Conservation (phyloP, 306 rosid genomes). For the Vachellia pachyceras region DNA sequence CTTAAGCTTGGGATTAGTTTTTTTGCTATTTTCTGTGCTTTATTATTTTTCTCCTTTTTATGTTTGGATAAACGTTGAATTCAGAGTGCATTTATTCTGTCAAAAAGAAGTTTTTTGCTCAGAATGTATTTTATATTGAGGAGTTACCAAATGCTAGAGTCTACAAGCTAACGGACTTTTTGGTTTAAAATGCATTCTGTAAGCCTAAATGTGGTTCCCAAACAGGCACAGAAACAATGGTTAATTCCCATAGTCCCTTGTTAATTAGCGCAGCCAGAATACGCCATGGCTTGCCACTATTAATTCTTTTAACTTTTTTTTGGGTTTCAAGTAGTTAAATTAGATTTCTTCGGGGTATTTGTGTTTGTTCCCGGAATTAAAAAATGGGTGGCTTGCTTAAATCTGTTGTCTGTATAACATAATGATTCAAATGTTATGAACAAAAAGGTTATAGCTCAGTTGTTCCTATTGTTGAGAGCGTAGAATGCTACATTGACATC, state of each 20-base stretch:
- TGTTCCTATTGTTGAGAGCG: constrained; percentile 2
- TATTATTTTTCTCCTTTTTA: background rate
- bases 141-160: too few relatives aligned
- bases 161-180: too few relatives aligned
- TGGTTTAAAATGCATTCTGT: too few relatives aligned
- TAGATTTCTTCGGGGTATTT: background rate
- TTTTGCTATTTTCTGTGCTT: background rate
- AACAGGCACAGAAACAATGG: too few relatives aligned
- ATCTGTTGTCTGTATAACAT: background rate
- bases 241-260: background rate
- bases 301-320: background rate
- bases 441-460: background rate
- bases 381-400: background rate
- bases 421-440: constrained; percentile 1
- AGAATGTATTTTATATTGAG: too few relatives aligned
- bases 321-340: background rate
- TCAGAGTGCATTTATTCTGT: too few relatives aligned
- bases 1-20: constrained; percentile 5
- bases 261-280: background rate
- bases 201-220: too few relatives aligned
- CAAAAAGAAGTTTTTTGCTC: too few relatives aligned
- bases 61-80: too few relatives aligned
- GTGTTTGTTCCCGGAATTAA: background rate
- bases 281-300: background rate
- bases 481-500: background rate